phyloP scores from a whole-genome alignment of 2,329 filamentous ascomycete species.

The Colletotrichum kahawae region DNA sequence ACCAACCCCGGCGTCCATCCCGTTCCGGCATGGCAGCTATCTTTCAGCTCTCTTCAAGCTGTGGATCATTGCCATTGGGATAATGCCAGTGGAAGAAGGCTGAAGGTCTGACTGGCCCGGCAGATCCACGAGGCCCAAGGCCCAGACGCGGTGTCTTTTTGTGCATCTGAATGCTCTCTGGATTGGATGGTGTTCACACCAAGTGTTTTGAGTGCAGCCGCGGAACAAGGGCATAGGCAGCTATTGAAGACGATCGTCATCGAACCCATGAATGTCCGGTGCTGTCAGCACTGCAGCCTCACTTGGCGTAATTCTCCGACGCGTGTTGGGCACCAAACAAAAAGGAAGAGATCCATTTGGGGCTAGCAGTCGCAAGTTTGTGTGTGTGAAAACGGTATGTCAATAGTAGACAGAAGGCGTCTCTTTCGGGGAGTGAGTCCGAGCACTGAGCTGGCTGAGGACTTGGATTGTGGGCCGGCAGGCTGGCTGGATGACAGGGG shows the following conservation, averaged over 20 bases:
- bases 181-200: neutral
- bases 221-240: neutral
- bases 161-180: neutral
- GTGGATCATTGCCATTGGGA: conserved; percentile 1
- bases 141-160: neutral
- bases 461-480: neutral
- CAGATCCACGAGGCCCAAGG: neutral
- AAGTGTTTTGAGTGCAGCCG: neutral
- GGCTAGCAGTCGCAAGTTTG: neutral
- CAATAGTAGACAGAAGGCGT: neutral
- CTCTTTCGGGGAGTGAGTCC: neutral
- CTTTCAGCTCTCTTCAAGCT: neutral
- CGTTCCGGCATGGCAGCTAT: neutral
- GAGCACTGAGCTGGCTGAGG: neutral
- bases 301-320: conserved; percentile 12
- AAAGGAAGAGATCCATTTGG: neutral
- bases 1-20: neutral
- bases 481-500: neutral
- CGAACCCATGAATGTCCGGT: neutral
- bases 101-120: neutral
- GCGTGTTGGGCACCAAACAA: neutral
- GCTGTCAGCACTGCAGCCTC: conserved; percentile 8
- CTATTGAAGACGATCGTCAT: conserved; percentile 1
- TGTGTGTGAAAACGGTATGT: neutral
- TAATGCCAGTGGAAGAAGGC: neutral